Evolutionary conservation across 169 alveolate species (phyloP), one percentile per base, ranked within the genome.

Genomic region (Eimeria praecox): DNA sequence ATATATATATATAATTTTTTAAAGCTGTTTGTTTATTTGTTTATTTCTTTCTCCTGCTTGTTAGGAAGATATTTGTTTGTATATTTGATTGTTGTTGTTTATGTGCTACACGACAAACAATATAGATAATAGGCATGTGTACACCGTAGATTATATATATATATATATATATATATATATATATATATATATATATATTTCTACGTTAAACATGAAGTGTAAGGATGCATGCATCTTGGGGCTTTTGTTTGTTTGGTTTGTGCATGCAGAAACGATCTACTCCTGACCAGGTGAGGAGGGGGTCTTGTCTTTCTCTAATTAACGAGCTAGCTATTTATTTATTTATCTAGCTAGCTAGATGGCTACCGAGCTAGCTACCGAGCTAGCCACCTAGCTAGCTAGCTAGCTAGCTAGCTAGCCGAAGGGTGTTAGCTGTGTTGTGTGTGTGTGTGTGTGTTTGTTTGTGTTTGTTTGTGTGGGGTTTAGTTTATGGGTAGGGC

Each of bases 211-310:
- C n/a, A 42, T 69, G 42, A 3, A 69, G 10, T 69, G 27, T 75
- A 33, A 18, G 6, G 6, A 75, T 38, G 30, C 20, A 40, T 18
- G 18, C 20, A 35, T 8, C 40, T 8, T 42, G 49, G 35, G 33
- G 56, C 16, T 75, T 40, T 54, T 5, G 54, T 8, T 75, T 35
- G 2, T 5, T 20, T 75, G 12, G 9, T 59, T 22, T 75, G 35
- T 3, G n/a, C 9, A 30, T 80, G 90, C 90, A 80, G 90, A 80
- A 80, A 44, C 42, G 90, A 62, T 80, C 90, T 44, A 71, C 90
- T 33, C 90, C 90, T 10, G 90, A 80, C 71, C 90, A 46, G 69
- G 90, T 80, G 54, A n/a, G 69, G 30, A 44, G 69, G 30, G 71
- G 5, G 8, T 33, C 40, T 35, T 46, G 35, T 5, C 56, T 40